Base-by-base conservation (phyloP, 2,329 filamentous ascomycete genomes). In the Didymella keratinophila region DNA sequence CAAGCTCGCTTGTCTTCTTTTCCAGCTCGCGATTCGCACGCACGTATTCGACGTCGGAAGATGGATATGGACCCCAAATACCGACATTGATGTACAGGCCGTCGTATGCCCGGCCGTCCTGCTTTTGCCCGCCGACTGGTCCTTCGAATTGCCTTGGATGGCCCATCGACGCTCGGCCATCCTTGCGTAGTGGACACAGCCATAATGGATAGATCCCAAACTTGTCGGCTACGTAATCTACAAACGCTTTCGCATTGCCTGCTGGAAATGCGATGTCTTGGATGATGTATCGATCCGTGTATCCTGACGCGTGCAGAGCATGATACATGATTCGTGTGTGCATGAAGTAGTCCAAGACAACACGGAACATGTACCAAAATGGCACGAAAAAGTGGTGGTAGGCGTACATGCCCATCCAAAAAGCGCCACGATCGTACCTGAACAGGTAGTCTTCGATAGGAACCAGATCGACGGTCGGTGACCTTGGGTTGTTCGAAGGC, bases 31-130 rank as follows among this genome's bases (percentile, higher is more conserved):
- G 84, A 76, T 96, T 96, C 66, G 86, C 85, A 37, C 77, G 73
- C 2, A 93, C 81, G 69, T 93, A 93, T n/a, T 82, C 81, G 1
- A 77, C 75, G 52, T 77, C 68, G 47, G 84, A 73, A 2, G 80
- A 73, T 2, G 89, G 86, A 8, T 89, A 90, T 68, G 87, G 90
- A 4, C 91, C 91, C 92, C 92, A 96, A 18, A 96, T 83, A 25
- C 84, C 84, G 28, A 87, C 74, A 39, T 66, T 76, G 59, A 76
- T 74, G 51, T 72, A 74, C 27, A 63, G 48, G 10, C 64, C 67
- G 4, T 68, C 52, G 39, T 69, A 68, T 20, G 23, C 46, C 12
- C 20, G 34, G 9, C 48, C 54, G 1, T 21, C 6, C 25, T 46
- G 39, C 25, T 21, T 49, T 27, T 61, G 36, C 6, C 58, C 63